A percentile compares a stretch with the other conserved stretches of the same genome.
Conservation (phyloP, 495 filamentous ascomycete genomes). For the Acidomyces sp. region DNA sequence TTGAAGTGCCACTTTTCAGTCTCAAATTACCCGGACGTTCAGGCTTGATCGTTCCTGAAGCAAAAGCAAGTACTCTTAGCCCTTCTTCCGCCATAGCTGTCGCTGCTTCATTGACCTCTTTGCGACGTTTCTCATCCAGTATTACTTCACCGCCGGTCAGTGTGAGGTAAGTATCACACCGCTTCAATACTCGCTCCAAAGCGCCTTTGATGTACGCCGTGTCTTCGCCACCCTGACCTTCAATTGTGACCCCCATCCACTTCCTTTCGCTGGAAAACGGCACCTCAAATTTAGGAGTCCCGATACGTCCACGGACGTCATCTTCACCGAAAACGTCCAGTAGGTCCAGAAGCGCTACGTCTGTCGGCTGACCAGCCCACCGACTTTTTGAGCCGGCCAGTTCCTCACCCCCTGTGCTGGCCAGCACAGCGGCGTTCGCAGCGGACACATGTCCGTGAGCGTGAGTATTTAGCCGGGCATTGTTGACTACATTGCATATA, state of each 20-base stretch:
- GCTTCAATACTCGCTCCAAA: slow-evolving; percentile 69
- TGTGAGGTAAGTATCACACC: slow-evolving; percentile 83
- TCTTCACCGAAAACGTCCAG: slow-evolving; percentile 80
- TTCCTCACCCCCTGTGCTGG: slow-evolving; percentile 47
- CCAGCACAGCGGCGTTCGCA: slow-evolving; percentile 61
- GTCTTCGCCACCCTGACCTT: slow-evolving; percentile 38
- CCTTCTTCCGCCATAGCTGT: slow-evolving; percentile 85
- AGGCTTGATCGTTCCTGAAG: slow-evolving; percentile 48
- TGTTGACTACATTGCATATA: slow-evolving; percentile 92
- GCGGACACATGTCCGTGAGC: slow-evolving; percentile 48
- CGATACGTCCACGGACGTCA: slow-evolving; percentile 75
- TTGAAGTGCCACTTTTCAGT: slow-evolving; percentile 34
- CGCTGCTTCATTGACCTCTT: slow-evolving; percentile 65
- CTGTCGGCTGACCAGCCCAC: slow-evolving; percentile 94
- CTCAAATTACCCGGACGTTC: slow-evolving; percentile 16
- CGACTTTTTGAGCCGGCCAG: slow-evolving; percentile 56
- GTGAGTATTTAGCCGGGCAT: slow-evolving; percentile 56
- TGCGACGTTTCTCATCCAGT: slow-evolving; percentile 62
- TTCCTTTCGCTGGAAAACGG: slow-evolving; percentile 96
- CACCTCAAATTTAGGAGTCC: slow-evolving; percentile 63
- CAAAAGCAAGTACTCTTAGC: slow-evolving; percentile 83
- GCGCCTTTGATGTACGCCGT: slow-evolving; percentile 91
- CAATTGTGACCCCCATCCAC: slow-evolving; percentile 93
- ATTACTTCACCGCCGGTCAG: slow-evolving; percentile 77
- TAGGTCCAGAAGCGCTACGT: slow-evolving; percentile 87